A percentile compares a stretch with the other conserved stretches of the same genome.
phyloP scores from a whole-genome alignment of 2,329 filamentous ascomycete species.

The Corynespora cassiicola region DNA sequence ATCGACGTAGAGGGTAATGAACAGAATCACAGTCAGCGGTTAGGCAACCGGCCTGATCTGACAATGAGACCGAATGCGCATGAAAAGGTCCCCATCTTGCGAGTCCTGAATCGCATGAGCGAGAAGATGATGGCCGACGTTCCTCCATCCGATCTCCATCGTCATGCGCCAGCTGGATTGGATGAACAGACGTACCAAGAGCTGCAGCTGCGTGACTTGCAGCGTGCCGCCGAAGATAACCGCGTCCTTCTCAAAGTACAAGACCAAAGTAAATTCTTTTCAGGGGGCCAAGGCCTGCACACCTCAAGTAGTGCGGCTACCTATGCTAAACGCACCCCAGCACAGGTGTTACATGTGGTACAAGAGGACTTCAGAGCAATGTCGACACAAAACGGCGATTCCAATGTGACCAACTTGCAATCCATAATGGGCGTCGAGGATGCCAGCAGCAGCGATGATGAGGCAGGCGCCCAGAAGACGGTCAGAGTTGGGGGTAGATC shows the following conservation, averaged over 20 bases:
- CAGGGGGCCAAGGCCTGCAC: constrained; percentile 53
- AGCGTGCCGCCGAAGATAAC: constrained; percentile 74
- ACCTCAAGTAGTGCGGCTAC: constrained; percentile 57
- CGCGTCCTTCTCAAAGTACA: constrained; percentile 86
- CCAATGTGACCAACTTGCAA: constrained; percentile 61
- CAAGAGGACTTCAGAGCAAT: constrained; percentile 65
- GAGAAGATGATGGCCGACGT: constrained; percentile 94
- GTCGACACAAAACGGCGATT: constrained; percentile 34
- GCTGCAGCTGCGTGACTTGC: constrained; percentile 80
- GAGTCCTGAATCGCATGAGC: constrained; percentile 86
- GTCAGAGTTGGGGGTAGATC: constrained; percentile 73
- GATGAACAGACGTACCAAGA: constrained; percentile 78
- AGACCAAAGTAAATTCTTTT: constrained; percentile 85
- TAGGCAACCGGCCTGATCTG: constrained; percentile 84
- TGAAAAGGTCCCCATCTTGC: constrained; percentile 85
- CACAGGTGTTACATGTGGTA: constrained; percentile 70
- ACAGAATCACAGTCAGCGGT: constrained; percentile 86
- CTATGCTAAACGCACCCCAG: constrained; percentile 74
- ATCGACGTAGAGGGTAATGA: constrained; percentile 95
- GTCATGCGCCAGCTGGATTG: constrained; percentile 68
- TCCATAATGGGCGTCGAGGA: constrained; percentile 72
- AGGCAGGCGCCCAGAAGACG: constrained; percentile 63
- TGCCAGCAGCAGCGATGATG: constrained; percentile 64
- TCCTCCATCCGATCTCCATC: constrained; percentile 75
- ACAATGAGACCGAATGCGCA: constrained; percentile 82